Base-by-base conservation (phyloP, 306 rosid species). In the Notholithocarpus densiflorus region DNA sequence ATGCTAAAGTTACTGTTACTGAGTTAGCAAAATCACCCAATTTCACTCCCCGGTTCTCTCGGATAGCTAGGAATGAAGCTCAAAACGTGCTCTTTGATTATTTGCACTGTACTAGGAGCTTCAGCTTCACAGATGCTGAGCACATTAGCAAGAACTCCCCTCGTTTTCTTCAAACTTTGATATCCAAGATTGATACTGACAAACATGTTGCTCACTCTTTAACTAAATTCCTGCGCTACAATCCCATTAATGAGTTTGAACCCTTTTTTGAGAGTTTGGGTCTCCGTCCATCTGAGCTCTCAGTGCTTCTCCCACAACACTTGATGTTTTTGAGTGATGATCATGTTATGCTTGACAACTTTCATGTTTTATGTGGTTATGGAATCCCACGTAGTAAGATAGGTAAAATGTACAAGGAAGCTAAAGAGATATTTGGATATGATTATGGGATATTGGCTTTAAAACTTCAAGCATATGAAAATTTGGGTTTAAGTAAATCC, bases 231-330 rank as follows among this genome's bases (percentile, higher is more conserved):
- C 71, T 94, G 48, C 85, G 91, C 56, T 90, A 89, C 48, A 74
- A 92, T 75, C 97, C 96, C 48, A 83, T 94, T 18, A 92, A 94
- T 24, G 98, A 94, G 89, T 92, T 89, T 59, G 98, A 94, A 61
- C 97, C 97, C 0, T 92, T 94, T 78, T 77, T 92, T 7, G 98
- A 94, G 86, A 92, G 97, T 81, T 76, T 94, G 68, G 96, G 97
- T 18, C 68, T 94, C 77, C 57, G 55, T 8, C 89, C 83, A 11
- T 86, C 86, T 3, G 89, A 92, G 82, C 72, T 90, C 64, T 77
- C 69, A 2, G 40, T 23, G 74, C 9, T 86, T 71, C 87, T 94
- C 2, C 98, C 98, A 0, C 74, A 54, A 57, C 85, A 32, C 5
- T 76, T 89, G 79, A 65, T 86, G 79, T 94, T 45, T 77, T 53